Evolutionary conservation across 768 basidiomycete species (phyloP), one percentile per base, ranked within the genome.

Genomic region (Boletus subcaerulescens): DNA sequence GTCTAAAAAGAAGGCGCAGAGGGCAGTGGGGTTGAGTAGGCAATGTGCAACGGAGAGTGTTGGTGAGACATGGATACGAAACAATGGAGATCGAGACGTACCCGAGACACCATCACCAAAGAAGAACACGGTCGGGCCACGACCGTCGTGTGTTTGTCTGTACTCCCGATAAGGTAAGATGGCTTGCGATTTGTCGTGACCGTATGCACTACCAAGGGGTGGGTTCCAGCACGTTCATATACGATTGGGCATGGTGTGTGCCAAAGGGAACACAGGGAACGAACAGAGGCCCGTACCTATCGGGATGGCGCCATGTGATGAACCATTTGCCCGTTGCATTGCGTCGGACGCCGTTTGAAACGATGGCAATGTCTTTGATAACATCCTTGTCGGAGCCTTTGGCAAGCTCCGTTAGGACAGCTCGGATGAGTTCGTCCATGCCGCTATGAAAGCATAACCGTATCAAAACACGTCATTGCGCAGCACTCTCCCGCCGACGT

Each of bases 71-170:
- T 29, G 11, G 13, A 22, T 22, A 46, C 12, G 9, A 45, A 8
- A 5, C 33, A 15, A 26, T 15, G 15, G n/a, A 18, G 18, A 45
- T 29, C 50, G 46, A 4, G 41, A 73, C 81, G 40, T 55, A 91
- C 93, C 93, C 52, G 92, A 94, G 47, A 97, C 97, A 33, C 97
- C 97, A 68, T 99, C 97, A 0, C 97, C 97, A 59, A 97, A 95
- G 82, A 97, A 99, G 74, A 99, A 96, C 11, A 96, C 76, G 2
- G 81, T 85, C 3, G 97, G 96, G 7, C 65, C 65, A 15, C 43
- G 60, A 17, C 60, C 63, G 5, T 50, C 44, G 50, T 65, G 61
- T 17, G 47, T 14, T 8, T 36, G 5, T 55, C 65, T 59, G 5
- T 86, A 83, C 45, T 82, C 68, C 7, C 75, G 62, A 73, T 98